These are phyloP conservation scores for Limnanthes douglasii DNA, from an alignment of 345 rosid genomes.

Conservation along the genomic window DNA sequence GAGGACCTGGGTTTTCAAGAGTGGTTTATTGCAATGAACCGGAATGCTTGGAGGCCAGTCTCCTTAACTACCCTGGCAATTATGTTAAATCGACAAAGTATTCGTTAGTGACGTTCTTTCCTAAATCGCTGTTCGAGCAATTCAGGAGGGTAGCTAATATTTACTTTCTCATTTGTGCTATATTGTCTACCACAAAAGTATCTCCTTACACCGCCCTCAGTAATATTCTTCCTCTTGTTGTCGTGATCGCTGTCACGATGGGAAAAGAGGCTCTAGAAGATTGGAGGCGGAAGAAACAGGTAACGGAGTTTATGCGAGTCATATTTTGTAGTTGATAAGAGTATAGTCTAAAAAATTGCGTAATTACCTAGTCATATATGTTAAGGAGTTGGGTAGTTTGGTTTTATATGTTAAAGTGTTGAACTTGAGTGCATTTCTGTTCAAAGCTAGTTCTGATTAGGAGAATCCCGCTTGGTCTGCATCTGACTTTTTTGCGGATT, in stretches of 20 bases:
- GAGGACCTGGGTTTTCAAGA: slow-evolving; percentile 93
- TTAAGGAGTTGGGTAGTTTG: too few relatives aligned
- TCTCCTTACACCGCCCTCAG: slow-evolving; percentile 76
- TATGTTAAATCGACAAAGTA: slow-evolving; percentile 82
- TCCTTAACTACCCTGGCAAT: slow-evolving; percentile 34
- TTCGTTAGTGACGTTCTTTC: slow-evolving; percentile 57
- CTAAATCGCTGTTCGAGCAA: slow-evolving; percentile 82
- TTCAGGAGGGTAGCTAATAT: slow-evolving; percentile 89
- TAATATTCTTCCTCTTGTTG: slow-evolving; percentile 66
- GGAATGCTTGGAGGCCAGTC: slow-evolving; percentile 35
- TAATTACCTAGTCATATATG: too few relatives aligned
- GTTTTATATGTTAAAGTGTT: too few relatives aligned
- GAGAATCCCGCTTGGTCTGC: too few relatives aligned
- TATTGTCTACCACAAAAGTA: slow-evolving; percentile 59
- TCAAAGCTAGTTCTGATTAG: too few relatives aligned
- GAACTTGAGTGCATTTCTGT: background rate
- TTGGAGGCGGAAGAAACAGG: slow-evolving; percentile 78
- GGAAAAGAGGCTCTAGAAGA: slow-evolving; percentile 84
- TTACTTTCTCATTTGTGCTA: slow-evolving; percentile 70
- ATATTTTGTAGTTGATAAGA: too few relatives aligned
- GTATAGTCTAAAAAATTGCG: too few relatives aligned
- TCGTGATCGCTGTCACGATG: slow-evolving; percentile 79
- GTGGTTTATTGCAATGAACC: slow-evolving; percentile 74
- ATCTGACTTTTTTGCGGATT: too few relatives aligned
- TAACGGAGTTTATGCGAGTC: too few relatives aligned